Percentiles rank a stretch among this genome's conserved stretches.
phyloP scores from a whole-genome alignment of 108 stramenopile genomes.

The Mediolabrus comicus region DNA sequence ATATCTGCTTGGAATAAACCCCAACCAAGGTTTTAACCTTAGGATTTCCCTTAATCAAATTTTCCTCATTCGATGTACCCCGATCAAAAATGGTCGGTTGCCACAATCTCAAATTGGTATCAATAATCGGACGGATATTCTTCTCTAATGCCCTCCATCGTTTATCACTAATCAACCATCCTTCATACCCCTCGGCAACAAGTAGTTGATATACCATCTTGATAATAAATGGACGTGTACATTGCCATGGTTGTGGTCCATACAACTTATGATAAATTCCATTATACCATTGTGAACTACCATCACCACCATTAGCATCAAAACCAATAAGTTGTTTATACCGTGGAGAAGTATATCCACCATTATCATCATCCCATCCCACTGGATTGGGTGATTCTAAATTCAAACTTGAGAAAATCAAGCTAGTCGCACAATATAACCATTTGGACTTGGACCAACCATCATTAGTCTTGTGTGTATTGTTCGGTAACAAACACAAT shows the following conservation, averaged over 20 bases:
- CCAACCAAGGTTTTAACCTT: no score
- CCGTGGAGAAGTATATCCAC: not conserved
- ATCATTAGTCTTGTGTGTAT: not conserved
- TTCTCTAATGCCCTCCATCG: not conserved
- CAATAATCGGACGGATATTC: not conserved
- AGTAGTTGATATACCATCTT: not conserved
- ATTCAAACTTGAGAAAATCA: not conserved
- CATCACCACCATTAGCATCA: not conserved
- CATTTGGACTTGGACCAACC: not conserved
- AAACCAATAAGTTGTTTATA: not conserved
- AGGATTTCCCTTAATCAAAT: no score
- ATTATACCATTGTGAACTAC: not conserved
- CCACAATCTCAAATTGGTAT: not conserved
- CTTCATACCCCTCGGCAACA: not conserved
- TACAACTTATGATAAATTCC: not conserved
- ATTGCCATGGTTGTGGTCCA: slow-evolving; percentile 1
- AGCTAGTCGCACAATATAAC: not conserved
- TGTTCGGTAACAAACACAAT: not conserved
- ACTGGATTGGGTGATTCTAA: not conserved
- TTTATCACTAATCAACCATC: not conserved
- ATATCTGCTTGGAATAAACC: not conserved
- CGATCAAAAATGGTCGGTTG: not conserved
- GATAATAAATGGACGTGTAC: not conserved
- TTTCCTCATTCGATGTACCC: no score
- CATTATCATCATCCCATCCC: not conserved